Evolutionary conservation across 305 asterid species (phyloP).

Genomic region (Ajuga reptans): DNA sequence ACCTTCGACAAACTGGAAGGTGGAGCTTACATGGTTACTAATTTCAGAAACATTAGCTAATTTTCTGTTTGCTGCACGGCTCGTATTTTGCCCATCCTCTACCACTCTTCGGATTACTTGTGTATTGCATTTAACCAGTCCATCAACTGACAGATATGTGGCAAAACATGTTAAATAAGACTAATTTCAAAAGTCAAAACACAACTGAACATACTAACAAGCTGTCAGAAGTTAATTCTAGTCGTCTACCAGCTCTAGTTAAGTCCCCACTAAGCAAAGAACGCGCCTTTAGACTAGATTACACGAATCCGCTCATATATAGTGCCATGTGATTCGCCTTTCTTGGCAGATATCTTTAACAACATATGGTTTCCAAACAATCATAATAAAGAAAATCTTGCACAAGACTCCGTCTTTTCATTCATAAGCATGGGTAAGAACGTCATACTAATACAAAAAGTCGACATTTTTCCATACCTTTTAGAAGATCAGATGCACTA

Average conservation of each 20-base stretch:
- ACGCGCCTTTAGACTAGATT: not conserved
- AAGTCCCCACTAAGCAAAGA: not conserved
- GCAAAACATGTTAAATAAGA: slow-evolving; percentile 13
- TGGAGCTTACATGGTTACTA: slow-evolving; percentile 36
- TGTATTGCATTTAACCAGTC: slow-evolving; percentile 62
- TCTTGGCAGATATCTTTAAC: too few relatives aligned
- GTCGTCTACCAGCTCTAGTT: not conserved
- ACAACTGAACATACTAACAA: not conserved
- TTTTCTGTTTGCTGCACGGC: slow-evolving; percentile 32
- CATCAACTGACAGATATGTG: slow-evolving; percentile 61
- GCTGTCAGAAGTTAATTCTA: not conserved
- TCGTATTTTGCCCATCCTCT: slow-evolving; percentile 34
- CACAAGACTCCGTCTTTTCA: not conserved
- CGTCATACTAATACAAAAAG: too few relatives aligned
- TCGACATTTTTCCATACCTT: slow-evolving; percentile 34
- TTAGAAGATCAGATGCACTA: slow-evolving; percentile 27
- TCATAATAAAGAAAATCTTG: not conserved
- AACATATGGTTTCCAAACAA: not conserved
- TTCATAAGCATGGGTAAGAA: not conserved
- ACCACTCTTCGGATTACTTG: slow-evolving; percentile 33
- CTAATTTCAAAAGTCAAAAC: not conserved
- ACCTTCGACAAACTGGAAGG: slow-evolving; percentile 68
- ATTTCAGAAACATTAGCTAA: slow-evolving; percentile 43
- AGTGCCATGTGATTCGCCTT: too few relatives aligned
- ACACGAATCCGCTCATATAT: not conserved